These are phyloP conservation scores for Fragaria nilgerrensis DNA, from an alignment of 306 rosid genomes.

Conservation along the genomic window DNA sequence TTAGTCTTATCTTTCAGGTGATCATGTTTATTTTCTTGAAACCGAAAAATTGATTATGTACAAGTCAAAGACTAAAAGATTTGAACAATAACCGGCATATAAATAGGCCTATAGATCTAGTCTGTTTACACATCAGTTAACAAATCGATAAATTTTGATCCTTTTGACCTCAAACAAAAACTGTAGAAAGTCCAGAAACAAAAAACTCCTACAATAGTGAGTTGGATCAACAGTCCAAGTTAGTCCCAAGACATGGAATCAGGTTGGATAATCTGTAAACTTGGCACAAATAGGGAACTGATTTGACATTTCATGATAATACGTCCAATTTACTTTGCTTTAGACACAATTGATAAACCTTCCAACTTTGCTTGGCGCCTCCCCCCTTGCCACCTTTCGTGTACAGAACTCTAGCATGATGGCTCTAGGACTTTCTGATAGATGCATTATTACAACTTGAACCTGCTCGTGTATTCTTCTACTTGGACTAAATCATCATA, in stretches of 20 bases:
- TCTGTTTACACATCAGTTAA: neutral
- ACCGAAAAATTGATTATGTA: too few relatives aligned
- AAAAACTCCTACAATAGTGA: neutral
- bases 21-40: too few relatives aligned
- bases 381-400: slow-evolving; percentile 1
- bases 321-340: neutral
- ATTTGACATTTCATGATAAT: neutral
- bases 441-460: neutral
- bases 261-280: neutral
- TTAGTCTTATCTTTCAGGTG: too few relatives aligned
- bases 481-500: neutral
- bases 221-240: neutral
- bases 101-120: neutral
- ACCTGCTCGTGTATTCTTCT: neutral
- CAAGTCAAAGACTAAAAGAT: neutral
- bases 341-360: neutral
- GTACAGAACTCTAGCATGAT: neutral
- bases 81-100: neutral
- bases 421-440: neutral
- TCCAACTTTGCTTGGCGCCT: neutral
- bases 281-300: neutral
- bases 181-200: neutral
- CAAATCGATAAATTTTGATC: neutral
- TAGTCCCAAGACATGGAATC: neutral
- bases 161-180: neutral